Base-by-base conservation (phyloP, 768 basidiomycete species). In the Termitomyces sp. region DNA sequence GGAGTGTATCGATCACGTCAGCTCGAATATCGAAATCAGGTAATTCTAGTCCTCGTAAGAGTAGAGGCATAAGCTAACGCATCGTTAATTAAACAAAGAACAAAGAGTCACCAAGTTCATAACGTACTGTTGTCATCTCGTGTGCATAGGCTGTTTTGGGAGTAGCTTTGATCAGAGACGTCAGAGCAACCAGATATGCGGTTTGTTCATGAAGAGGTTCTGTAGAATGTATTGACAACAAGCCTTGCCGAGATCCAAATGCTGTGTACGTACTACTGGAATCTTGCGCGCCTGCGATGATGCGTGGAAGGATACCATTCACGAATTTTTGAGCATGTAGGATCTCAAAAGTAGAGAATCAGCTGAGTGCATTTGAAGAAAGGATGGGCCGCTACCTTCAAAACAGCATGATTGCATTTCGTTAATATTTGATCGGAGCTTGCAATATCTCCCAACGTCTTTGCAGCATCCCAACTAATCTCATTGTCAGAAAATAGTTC, bases 41-140 rank as follows among this genome's bases (percentile, higher is more conserved):
- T 4, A 97, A 73, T 43, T 90, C 85, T 18, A 98, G 81, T 4
- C 92, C 89, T 16, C 90, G 89, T 44, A 99, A 74, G 5, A 99
- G 77, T 14, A 98, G 78, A 0, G 97, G 94, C 63, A 98, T 82
- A 13, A 98, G 81, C 95, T 98, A 45, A 20, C 28, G 30, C 43
- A 46, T 18, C 33, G 18, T 35, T 42, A 35, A 42, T 22, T 14
- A 5, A 14, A 36, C 0, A 13, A 33, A 48, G 40, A 32, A 4
- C 24, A 32, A 46, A 36, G 28, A 8, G 20, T 12, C 1, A 7
- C 16, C 18, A 28, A 33, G 12, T 8, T 10, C 26, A 14, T 14
- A 13, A 57, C 80, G 47, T 56, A 88, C 88, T 16, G 72, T 70
- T 30, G 86, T 70, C 69, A 98, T 80, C 62, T 92, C 82, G 24